Conservation (phyloP, 1,284 basidiomycete genomes). For the Ceratobasidium sp. region DNA sequence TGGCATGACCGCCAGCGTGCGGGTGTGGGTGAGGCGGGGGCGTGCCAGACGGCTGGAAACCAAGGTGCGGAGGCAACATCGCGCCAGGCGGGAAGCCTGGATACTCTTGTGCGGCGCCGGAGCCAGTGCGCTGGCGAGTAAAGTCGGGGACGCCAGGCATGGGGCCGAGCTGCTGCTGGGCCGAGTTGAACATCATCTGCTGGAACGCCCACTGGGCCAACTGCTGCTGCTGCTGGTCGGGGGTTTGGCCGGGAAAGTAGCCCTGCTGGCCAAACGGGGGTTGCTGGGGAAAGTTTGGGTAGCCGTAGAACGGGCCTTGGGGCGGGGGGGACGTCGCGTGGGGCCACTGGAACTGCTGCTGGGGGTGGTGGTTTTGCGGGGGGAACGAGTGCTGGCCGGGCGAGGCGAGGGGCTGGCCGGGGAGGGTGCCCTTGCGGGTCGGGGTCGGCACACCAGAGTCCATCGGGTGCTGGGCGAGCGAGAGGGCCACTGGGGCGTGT, state of each 20-base stretch:
- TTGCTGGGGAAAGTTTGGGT: slow-evolving; percentile 23
- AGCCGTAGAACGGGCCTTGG: neutral
- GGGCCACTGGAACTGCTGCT: slow-evolving; percentile 58
- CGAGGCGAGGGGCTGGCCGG: slow-evolving; percentile 20
- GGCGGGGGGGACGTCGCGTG: neutral
- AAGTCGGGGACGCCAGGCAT: slow-evolving; percentile 54
- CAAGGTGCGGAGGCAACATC: slow-evolving; percentile 25
- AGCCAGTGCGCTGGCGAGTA: slow-evolving; percentile 55
- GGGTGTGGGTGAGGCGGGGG: slow-evolving; percentile 67
- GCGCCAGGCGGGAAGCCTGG: slow-evolving; percentile 20
- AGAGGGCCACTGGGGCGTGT: slow-evolving; percentile 37
- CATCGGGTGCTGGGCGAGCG: slow-evolving; percentile 36
- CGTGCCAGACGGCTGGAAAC: slow-evolving; percentile 52
- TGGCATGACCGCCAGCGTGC: slow-evolving; percentile 50
- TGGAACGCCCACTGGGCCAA: slow-evolving; percentile 87
- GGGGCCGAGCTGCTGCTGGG: slow-evolving; percentile 63
- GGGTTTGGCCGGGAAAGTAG: slow-evolving; percentile 65
- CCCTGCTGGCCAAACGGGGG: slow-evolving; percentile 57
- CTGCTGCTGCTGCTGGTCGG: slow-evolving; percentile 68
- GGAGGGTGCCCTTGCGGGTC: slow-evolving; percentile 32
- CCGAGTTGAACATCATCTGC: slow-evolving; percentile 82
- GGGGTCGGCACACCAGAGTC: slow-evolving; percentile 27
- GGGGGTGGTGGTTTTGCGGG: slow-evolving; percentile 67
- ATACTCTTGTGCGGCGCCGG: slow-evolving; percentile 18
- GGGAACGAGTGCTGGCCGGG: slow-evolving; percentile 28